A percentile compares a stretch with the other conserved stretches of the same genome.
These are phyloP conservation scores for Irpex sp. DNA, from an alignment of 1,284 basidiomycete genomes.

Conservation along the genomic window DNA sequence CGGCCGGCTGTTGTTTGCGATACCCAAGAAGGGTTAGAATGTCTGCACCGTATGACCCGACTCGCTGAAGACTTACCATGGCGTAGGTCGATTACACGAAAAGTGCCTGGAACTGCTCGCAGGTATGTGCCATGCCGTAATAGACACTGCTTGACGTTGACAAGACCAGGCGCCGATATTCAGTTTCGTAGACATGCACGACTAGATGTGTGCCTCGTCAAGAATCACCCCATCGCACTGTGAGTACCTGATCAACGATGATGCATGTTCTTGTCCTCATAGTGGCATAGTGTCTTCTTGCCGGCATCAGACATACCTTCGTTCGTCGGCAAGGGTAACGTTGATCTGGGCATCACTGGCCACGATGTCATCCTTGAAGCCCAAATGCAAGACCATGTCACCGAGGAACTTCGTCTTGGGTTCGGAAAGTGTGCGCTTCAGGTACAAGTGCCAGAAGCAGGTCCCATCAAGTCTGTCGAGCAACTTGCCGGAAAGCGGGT, in stretches of 20 bases:
- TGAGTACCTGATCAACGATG: slow-evolving; percentile 34
- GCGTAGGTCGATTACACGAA: slow-evolving; percentile 82
- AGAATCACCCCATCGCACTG: slow-evolving; percentile 94
- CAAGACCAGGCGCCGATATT: slow-evolving; percentile 81
- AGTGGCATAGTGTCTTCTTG: slow-evolving; percentile 78
- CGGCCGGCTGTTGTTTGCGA: slow-evolving; percentile 86
- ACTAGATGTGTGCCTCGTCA: slow-evolving; percentile 88
- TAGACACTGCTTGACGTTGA: neutral
- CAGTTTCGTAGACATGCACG: slow-evolving; percentile 90
- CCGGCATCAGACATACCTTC: slow-evolving; percentile 97
- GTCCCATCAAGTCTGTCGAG: slow-evolving; percentile 68
- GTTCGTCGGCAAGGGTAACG: slow-evolving; percentile 97
- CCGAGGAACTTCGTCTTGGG: slow-evolving; percentile 81
- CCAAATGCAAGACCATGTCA: slow-evolving; percentile 72
- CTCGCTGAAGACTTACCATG: slow-evolving; percentile 1
- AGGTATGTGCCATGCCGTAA: slow-evolving; percentile 41
- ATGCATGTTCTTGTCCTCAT: neutral
- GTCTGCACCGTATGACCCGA: neutral
- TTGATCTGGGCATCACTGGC: slow-evolving; percentile 91
- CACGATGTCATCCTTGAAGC: slow-evolving; percentile 97
- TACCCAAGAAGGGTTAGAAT: slow-evolving; percentile 90
- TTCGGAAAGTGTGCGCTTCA: slow-evolving; percentile 96
- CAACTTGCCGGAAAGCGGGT: slow-evolving; percentile 88
- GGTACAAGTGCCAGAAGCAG: slow-evolving; percentile 88
- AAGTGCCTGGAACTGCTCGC: slow-evolving; percentile 86